A percentile compares a stretch with the other conserved stretches of the same genome.
Conservation (phyloP, 148 eudicot species). For the Selenicereus undatus region DNA sequence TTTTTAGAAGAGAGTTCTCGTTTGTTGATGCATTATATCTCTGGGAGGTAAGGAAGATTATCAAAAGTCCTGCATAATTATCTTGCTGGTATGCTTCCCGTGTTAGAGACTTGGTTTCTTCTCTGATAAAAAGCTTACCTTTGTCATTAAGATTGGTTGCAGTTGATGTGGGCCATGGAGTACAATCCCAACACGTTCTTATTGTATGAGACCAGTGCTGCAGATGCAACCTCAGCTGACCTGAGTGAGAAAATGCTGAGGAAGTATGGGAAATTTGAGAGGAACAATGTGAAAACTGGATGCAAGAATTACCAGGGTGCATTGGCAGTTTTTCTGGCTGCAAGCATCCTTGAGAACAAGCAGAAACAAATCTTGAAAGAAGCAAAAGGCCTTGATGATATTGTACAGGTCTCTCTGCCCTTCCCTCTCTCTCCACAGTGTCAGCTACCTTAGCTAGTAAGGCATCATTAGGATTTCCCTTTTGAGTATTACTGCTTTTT, state of each 20-base stretch:
- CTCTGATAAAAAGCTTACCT: constrained; percentile 18
- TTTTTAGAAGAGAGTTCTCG: constrained; percentile 89
- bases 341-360: constrained; percentile 89
- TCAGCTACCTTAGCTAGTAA: no score
- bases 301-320: constrained; percentile 53
- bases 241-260: constrained; percentile 50
- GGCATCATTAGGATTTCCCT: neutral
- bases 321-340: constrained; percentile 82
- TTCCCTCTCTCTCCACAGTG: neutral
- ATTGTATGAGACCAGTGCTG: constrained; percentile 48
- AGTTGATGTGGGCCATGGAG: constrained; percentile 99
- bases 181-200: constrained; percentile 79
- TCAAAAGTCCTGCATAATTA: neutral
- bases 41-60: constrained; percentile 72
- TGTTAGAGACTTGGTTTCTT: neutral
- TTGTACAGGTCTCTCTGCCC: constrained; percentile 55
- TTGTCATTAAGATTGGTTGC: constrained; percentile 21
- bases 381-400: constrained; percentile 92
- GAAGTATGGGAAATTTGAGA: constrained; percentile 86
- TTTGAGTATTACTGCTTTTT: neutral
- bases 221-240: constrained; percentile 38
- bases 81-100: neutral
- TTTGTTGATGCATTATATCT: constrained; percentile 83
- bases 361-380: constrained; percentile 73
- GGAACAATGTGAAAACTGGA: constrained; percentile 59